Evolutionary conservation across 202 grass and related monocot genomes (phyloP).

Genomic region (Setaria italica): DNA sequence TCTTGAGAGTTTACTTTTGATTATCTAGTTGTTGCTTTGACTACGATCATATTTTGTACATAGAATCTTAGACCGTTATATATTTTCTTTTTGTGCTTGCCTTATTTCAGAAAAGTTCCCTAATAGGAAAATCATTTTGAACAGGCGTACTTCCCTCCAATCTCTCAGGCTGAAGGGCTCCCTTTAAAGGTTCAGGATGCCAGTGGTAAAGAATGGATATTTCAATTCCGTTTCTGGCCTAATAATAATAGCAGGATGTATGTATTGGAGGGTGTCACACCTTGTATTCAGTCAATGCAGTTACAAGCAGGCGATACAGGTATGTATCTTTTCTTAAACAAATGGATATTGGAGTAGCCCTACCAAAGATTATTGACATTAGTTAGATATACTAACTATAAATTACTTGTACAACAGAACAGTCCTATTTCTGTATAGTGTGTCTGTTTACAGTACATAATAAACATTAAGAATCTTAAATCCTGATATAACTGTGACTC

Average conservation of each 20-base stretch:
- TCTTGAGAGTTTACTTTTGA: not conserved
- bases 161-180: constrained; percentile 93
- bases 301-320: constrained; percentile 98
- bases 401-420: constrained; percentile 5
- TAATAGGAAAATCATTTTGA: constrained; percentile 41
- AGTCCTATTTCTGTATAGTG: constrained; percentile 13
- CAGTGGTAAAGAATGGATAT: constrained; percentile 96
- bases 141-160: constrained; percentile 95
- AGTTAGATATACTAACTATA: not conserved
- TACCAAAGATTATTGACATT: constrained; percentile 26
- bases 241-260: constrained; percentile 99
- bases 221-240: constrained; percentile 99
- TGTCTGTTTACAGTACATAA: not conserved
- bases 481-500: not conserved
- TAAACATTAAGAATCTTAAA: not conserved
- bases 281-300: constrained; percentile 98
- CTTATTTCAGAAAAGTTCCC: not conserved
- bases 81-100: constrained; percentile 1
- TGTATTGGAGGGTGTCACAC: constrained; percentile 97
- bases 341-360: constrained; percentile 23
- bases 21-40: not conserved
- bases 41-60: constrained; percentile 10
- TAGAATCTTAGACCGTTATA: not conserved
- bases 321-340: constrained; percentile 49
- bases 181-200: constrained; percentile 97